These are phyloP conservation scores for Microsporum canis DNA, from an alignment of 2,329 filamentous ascomycete species.

Conservation along the genomic window DNA sequence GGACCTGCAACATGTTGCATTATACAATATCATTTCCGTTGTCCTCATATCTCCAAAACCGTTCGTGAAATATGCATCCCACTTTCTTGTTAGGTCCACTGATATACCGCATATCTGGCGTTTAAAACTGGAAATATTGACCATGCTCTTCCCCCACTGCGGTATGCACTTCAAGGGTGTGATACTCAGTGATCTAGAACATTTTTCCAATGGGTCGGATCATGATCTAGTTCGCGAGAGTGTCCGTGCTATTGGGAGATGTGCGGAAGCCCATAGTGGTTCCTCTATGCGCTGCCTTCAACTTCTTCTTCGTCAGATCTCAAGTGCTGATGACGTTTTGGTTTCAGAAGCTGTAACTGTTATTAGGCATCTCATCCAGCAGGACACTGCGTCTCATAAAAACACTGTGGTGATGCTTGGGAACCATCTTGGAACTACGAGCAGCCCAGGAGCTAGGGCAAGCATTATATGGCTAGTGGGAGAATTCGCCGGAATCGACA, in stretches of 20 bases:
- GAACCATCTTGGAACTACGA: constrained; percentile 79
- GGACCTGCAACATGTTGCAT: constrained; percentile 78
- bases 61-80: constrained; percentile 81
- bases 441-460: constrained; percentile 76
- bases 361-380: constrained; percentile 88
- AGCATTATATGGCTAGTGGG: constrained; percentile 97
- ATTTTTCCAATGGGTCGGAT: constrained; percentile 70
- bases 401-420: constrained; percentile 81
- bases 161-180: constrained; percentile 66
- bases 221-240: constrained; percentile 73
- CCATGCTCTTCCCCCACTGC: constrained; percentile 78
- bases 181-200: constrained; percentile 83
- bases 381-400: constrained; percentile 67
- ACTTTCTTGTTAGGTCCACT: constrained; percentile 73
- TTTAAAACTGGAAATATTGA: constrained; percentile 82
- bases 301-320: constrained; percentile 75
- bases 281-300: constrained; percentile 70
- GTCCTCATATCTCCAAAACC: constrained; percentile 61
- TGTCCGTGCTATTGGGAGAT: constrained; percentile 84
- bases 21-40: constrained; percentile 93
- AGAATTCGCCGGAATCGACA: constrained; percentile 72
- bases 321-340: constrained; percentile 72
- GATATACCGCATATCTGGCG: constrained; percentile 77
- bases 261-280: constrained; percentile 63
- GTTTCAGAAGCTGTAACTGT: constrained; percentile 91